These are phyloP conservation scores for Pythium rhizo-oryzae DNA, from an alignment of 352 stramenopile genomes.

Conservation along the genomic window DNA sequence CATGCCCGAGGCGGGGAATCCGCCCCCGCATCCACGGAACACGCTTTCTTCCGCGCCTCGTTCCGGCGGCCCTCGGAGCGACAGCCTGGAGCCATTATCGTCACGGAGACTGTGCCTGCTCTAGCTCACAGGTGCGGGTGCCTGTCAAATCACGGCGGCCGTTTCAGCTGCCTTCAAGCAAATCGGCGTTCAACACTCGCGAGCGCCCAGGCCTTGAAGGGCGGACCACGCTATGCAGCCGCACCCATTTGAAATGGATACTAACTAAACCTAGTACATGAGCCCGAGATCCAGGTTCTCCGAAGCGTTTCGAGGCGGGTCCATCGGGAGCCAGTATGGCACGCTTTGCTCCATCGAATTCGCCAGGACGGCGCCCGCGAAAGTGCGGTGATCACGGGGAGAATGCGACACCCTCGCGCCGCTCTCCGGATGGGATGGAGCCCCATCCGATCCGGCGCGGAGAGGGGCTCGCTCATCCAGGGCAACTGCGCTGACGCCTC, in stretches of 20 bases:
- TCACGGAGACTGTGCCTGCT: too few species aligned
- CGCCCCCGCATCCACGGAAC: too few species aligned
- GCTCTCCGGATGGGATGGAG: neutral
- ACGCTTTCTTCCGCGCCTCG: too few species aligned
- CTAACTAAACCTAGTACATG: neutral
- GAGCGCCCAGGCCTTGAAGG: neutral
- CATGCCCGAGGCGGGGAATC: too few species aligned
- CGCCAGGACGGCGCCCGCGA: too few species aligned
- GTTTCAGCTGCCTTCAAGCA: neutral
- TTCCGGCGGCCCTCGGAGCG: too few species aligned
- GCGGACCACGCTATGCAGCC: constrained; percentile 1
- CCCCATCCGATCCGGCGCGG: neutral
- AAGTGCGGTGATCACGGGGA: too few species aligned
- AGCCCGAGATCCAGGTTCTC: neutral
- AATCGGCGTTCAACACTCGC: neutral
- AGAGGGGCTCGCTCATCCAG: neutral
- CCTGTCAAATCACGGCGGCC: neutral
- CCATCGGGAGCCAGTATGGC: neutral
- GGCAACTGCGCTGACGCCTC: neutral
- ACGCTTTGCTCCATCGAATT: too few species aligned
- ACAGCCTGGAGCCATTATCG: too few species aligned
- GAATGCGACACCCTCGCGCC: too few species aligned
- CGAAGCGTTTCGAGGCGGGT: too few species aligned
- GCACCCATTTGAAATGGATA: constrained; percentile 1
- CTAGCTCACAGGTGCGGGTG: too few species aligned